Conservation (phyloP, 2,329 filamentous ascomycete species). For the Hypoxylon rubiginosum region DNA sequence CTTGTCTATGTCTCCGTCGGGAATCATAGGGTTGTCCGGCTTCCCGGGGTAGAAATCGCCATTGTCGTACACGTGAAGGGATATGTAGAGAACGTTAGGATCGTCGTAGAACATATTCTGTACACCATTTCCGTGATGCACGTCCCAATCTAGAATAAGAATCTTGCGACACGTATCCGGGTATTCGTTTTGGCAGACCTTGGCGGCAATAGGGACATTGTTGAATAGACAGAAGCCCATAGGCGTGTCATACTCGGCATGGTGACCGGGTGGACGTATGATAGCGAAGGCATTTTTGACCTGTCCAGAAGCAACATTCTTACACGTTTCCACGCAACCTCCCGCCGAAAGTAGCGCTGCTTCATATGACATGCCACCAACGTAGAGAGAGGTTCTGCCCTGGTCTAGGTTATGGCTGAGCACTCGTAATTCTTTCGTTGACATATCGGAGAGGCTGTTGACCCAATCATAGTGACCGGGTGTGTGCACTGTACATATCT, state of each 20-base stretch:
- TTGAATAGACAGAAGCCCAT: conserved; percentile 99
- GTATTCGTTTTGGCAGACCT: conserved; percentile 85
- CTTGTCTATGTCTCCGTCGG: conserved; percentile 73
- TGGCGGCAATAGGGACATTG: conserved; percentile 94
- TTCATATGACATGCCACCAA: conserved; percentile 83
- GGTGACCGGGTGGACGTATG: conserved; percentile 94
- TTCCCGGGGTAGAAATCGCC: conserved; percentile 87
- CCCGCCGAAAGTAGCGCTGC: conserved; percentile 89
- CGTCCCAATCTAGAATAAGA: conserved; percentile 93
- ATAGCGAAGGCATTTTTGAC: conserved; percentile 97
- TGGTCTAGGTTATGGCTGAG: conserved; percentile 73
- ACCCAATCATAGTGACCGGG: conserved; percentile 86
- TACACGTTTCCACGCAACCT: conserved; percentile 94
- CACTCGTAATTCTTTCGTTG: conserved; percentile 75
- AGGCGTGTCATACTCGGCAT: conserved; percentile 86
- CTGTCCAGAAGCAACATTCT: conserved; percentile 84
- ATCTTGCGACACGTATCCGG: conserved; percentile 87
- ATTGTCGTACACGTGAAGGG: conserved; percentile 87
- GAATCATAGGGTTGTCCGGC: conserved; percentile 68
- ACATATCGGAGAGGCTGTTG: conserved; percentile 65
- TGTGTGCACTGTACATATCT: conserved; percentile 85
- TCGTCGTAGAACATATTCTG: conserved; percentile 97
- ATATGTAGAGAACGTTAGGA: conserved; percentile 95
- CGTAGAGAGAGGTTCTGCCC: conserved; percentile 82
- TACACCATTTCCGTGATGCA: conserved; percentile 87